Percentiles rank a stretch among this genome's conserved stretches.
Conservation (phyloP, 2,329 filamentous ascomycete genomes). For the Trichothecium roseum region DNA sequence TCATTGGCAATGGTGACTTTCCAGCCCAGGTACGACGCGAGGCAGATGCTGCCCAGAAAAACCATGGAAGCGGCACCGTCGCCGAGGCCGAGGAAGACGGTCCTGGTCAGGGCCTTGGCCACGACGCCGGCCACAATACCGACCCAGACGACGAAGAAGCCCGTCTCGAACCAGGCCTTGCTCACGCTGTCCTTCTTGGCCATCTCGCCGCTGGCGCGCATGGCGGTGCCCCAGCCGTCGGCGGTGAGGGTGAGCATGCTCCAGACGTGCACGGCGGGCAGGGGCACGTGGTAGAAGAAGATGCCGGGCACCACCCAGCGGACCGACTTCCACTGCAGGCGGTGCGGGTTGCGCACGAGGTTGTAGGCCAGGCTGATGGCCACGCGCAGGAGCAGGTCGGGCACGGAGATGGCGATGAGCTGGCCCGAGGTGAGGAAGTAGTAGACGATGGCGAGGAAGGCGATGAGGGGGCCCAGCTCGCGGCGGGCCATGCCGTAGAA, state of each 20-base stretch:
- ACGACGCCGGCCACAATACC: slow-evolving; percentile 9
- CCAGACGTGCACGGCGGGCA: slow-evolving; percentile 14
- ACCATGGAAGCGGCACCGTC: too few species aligned
- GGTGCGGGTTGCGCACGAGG: slow-evolving; percentile 12
- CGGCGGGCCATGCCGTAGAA: slow-evolving; percentile 13
- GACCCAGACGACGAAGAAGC: slow-evolving; percentile 15
- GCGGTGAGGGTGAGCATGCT: slow-evolving; percentile 13
- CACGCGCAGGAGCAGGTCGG: slow-evolving; percentile 9
- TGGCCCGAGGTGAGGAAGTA: slow-evolving; percentile 11
- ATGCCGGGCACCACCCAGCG: slow-evolving; percentile 13
- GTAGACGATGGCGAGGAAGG: slow-evolving; percentile 9
- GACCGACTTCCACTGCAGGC: slow-evolving; percentile 7
- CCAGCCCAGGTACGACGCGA: too few species aligned
- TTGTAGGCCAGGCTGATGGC: slow-evolving; percentile 10
- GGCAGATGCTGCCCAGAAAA: too few species aligned
- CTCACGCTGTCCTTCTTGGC: slow-evolving; percentile 8
- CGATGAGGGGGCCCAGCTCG: slow-evolving; percentile 11
- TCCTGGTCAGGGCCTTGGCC: not conserved
- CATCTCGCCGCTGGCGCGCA: slow-evolving; percentile 11
- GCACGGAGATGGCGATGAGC: slow-evolving; percentile 9
- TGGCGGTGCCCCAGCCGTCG: slow-evolving; percentile 14
- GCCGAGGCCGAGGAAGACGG: too few species aligned
- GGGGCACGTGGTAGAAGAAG: slow-evolving; percentile 13
- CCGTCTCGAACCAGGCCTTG: slow-evolving; percentile 13
- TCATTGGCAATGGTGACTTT: too few species aligned